Base-by-base conservation (phyloP, 768 basidiomycete genomes). In the Pulveroboletus sp. region DNA sequence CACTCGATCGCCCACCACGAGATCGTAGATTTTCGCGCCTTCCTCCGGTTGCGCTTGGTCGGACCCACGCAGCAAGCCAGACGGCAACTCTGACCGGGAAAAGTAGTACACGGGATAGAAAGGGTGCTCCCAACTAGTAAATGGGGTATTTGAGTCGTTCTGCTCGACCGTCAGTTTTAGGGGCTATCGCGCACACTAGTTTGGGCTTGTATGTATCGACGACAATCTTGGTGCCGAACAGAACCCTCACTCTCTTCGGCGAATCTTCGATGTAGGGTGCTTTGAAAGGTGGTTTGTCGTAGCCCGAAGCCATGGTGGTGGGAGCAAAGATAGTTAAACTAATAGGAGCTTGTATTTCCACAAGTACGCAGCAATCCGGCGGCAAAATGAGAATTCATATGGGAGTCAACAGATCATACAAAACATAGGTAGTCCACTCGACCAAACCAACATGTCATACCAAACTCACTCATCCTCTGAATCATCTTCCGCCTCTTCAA, bases 401-500 rank as follows among this genome's bases (percentile, higher is more conserved):
- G 36, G 6, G 17, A 26, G 38, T 46, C 39, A 49, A 57, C 34
- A 56, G 41, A 61, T 63, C 58, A 49, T 45, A 47, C 12, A 49
- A 43, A 37, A 20, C 2, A 53, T 1, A 34, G 37, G 24, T 24
- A 26, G 27, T 44, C 14, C 14, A 41, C 22, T 4, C 10, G 11
- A 6, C 14, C 32, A 9, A 40, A 14, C 41, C 38, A 24, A 50
- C 35, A 16, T 47, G 30, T 43, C 5, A 4, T 24, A 37, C 8
- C 31, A 19, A 32, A 27, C 29, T 57, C 17, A 70, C 38, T 60
- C 60, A n/a, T 63, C 65, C 20, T 54, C 59, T 1, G 63, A 59
- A 43, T 86, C 87, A 57, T 85, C 85, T 23, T 93, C 91, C 8
- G 92, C 92, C 66, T 92, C 89, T 48, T 83, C 85, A 17, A 95